These are phyloP conservation scores for Psilocybe cubensis DNA, from an alignment of 768 basidiomycete genomes.

Conservation along the genomic window DNA sequence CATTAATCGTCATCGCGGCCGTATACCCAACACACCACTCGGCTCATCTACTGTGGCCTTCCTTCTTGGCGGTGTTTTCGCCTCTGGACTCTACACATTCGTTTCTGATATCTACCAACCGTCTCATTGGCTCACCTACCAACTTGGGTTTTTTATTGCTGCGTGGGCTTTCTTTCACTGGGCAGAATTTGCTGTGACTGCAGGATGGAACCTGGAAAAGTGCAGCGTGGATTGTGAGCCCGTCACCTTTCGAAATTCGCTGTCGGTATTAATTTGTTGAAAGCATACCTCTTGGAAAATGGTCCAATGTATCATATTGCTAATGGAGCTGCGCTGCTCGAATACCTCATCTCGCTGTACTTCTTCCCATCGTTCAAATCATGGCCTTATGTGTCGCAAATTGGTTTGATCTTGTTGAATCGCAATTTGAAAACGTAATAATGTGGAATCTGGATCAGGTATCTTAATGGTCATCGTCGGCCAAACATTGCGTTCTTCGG, in stretches of 20 bases:
- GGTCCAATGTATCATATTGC: slow-evolving; percentile 85
- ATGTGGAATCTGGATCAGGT: slow-evolving; percentile 56
- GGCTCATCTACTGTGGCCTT: slow-evolving; percentile 80
- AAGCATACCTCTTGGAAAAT: slow-evolving; percentile 95
- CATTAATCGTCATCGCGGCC: slow-evolving; percentile 45
- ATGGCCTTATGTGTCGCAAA: slow-evolving; percentile 54
- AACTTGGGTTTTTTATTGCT: slow-evolving; percentile 82
- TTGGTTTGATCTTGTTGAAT: slow-evolving; percentile 49
- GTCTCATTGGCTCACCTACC: slow-evolving; percentile 70
- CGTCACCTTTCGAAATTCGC: neutral
- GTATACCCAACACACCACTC: slow-evolving; percentile 90
- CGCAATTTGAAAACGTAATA: neutral
- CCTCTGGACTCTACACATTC: slow-evolving; percentile 57
- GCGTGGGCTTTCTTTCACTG: slow-evolving; percentile 91
- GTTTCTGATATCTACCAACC: slow-evolving; percentile 44
- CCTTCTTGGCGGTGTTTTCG: slow-evolving; percentile 75
- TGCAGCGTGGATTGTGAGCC: slow-evolving; percentile 90
- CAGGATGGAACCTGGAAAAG: slow-evolving; percentile 93
- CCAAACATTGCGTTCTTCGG: slow-evolving; percentile 79
- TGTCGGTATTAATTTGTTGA: slow-evolving; percentile 2
- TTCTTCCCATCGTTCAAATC: slow-evolving; percentile 68
- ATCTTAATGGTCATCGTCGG: slow-evolving; percentile 65
- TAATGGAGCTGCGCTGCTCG: slow-evolving; percentile 73
- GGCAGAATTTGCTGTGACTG: slow-evolving; percentile 93
- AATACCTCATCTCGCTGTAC: slow-evolving; percentile 77